Evolutionary conservation across 345 rosid species (phyloP).

Genomic region (Populus pruinosa): DNA sequence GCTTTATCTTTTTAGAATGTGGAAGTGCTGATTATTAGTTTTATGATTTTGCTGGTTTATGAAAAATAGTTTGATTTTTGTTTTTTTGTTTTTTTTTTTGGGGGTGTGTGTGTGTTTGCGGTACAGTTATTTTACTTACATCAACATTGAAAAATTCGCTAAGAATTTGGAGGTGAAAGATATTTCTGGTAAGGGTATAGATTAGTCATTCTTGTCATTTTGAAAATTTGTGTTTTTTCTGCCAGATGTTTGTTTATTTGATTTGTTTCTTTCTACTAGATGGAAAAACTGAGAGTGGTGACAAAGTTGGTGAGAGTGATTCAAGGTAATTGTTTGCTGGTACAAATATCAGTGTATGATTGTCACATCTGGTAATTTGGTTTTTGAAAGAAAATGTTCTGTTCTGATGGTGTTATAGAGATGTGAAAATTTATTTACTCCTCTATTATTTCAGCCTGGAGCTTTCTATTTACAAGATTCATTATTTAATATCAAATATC

Average conservation of each 20-base stretch:
- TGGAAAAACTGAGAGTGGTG: slow-evolving; percentile 14
- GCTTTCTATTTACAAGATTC: slow-evolving; percentile 44
- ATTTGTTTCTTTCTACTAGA: slow-evolving; percentile 23
- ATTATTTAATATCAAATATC: slow-evolving; percentile 50
- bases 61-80: neutral
- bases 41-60: neutral
- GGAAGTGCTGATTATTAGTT: neutral
- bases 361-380: too few relatives aligned
- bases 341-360: neutral
- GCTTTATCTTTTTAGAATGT: neutral
- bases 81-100: neutral
- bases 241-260: neutral
- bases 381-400: too few relatives aligned
- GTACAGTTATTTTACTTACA: slow-evolving; percentile 69
- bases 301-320: slow-evolving; percentile 21
- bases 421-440: neutral
- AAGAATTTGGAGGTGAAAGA: slow-evolving; percentile 42
- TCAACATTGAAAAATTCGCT: slow-evolving; percentile 68
- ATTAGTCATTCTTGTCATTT: neutral
- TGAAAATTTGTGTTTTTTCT: neutral
- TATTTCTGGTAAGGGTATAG: slow-evolving; percentile 30
- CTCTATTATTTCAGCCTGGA: slow-evolving; percentile 46
- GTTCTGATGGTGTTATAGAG: neutral
- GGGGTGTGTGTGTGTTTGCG: too few relatives aligned
- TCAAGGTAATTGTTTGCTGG: slow-evolving; percentile 6